Evolutionary conservation across 257 asterid genomes (phyloP).

Genomic region (Solanum gracilifrons): DNA sequence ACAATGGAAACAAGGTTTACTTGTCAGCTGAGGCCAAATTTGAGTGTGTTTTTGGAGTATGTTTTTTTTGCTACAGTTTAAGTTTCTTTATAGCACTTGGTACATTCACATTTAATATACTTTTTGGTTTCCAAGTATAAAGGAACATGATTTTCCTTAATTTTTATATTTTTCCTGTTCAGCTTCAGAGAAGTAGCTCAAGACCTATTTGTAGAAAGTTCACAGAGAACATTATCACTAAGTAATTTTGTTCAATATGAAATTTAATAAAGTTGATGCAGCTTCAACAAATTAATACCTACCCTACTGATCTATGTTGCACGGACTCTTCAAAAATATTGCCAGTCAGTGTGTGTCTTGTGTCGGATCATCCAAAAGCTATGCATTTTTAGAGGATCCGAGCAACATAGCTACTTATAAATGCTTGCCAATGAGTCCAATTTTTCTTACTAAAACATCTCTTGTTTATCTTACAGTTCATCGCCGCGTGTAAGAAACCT

Average conservation of each 20-base stretch:
- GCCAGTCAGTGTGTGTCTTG: background rate
- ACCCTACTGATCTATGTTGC: background rate
- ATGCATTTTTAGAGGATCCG: background rate
- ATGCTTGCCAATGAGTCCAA: background rate
- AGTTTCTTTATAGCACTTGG: background rate
- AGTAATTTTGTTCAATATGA: background rate
- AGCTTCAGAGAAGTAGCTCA: background rate
- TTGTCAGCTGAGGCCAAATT: fast-evolving
- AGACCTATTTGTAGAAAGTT: background rate
- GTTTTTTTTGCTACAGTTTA: background rate
- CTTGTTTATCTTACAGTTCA: conserved; percentile 10
- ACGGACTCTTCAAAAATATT: background rate
- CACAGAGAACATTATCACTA: background rate
- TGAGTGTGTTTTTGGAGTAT: background rate
- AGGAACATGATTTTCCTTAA: background rate
- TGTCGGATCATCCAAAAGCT: background rate
- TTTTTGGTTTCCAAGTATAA: background rate
- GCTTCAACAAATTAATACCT: background rate
- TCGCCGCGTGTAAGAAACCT: conserved; percentile 32
- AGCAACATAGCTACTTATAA: background rate
- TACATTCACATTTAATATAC: background rate
- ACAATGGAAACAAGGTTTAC: too few relatives aligned
- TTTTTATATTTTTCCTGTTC: background rate
- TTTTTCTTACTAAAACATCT: background rate
- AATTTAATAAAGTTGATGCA: background rate